A percentile compares a stretch with the other conserved stretches of the same genome.
Conservation (phyloP, 306 rosid species). For the Alnus glutinosa region DNA sequence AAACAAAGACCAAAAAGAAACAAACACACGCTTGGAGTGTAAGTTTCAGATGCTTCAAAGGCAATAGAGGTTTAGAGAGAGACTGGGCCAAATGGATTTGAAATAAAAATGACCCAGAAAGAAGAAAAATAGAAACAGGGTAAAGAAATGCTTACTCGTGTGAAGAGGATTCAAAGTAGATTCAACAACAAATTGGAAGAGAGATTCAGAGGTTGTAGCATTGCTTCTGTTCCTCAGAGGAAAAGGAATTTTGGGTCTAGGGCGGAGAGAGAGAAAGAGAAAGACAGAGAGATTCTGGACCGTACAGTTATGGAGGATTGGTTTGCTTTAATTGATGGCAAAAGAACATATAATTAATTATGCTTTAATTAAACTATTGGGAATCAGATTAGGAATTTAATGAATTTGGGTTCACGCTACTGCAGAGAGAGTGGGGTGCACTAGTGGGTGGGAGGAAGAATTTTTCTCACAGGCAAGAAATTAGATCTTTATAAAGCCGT, state of each 20-base stretch:
- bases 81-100: not conserved
- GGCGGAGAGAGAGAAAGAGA: slow-evolving; percentile 14
- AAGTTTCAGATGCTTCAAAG: slow-evolving; percentile 23
- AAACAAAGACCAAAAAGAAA: slow-evolving; percentile 3
- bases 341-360: not conserved
- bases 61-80: slow-evolving; percentile 15
- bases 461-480: too few species aligned
- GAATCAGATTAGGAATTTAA: not conserved
- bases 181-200: slow-evolving; percentile 21
- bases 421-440: not conserved
- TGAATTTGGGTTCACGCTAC: not conserved
- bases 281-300: not conserved
- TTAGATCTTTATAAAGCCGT: too few species aligned
- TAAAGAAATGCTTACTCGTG: slow-evolving; percentile 22
- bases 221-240: not conserved
- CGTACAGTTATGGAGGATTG: slow-evolving; percentile 19
- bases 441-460: too few species aligned
- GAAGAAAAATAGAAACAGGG: not conserved
- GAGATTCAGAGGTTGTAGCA: slow-evolving; percentile 12
- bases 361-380: not conserved
- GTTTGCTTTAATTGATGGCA: slow-evolving; percentile 49
- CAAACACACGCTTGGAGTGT: slow-evolving; percentile 3
- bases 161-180: slow-evolving; percentile 35
- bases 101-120: slow-evolving; percentile 2
- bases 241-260: not conserved